Evolutionary conservation across 257 asterid species (phyloP), one percentile per base, ranked within the genome.

Genomic region (Przewalskia tangutica): DNA sequence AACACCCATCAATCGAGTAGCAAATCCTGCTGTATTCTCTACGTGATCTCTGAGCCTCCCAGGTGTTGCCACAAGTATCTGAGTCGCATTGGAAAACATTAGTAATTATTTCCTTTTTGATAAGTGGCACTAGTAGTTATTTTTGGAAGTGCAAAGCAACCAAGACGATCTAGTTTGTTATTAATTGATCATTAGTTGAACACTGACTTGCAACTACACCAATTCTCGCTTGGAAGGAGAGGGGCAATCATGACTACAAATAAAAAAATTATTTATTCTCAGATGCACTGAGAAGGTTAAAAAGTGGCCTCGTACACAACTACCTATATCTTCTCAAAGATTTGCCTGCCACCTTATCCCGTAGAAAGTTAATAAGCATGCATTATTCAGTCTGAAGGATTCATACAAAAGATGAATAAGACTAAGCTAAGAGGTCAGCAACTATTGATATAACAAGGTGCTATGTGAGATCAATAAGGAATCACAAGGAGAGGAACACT

Each of bases 61-160:
- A 81, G 99, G 99, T 51, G 99, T 96, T 4, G 99, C 99, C 85
- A 96, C 98, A 62, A 96, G 97, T 85, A 96, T 94, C 99, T 95
- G 93, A 78, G 50, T 71, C 4, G 64, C 86, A 83, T 53, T 68
- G 76, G 84, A 14, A 79, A 64, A 77, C 42, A 11, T 42, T 36
- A 80, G 6, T 59, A 34, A 51, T 38, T 60, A 63, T 23, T 58
- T 50, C 80, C 4, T 50, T 23, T 50, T 75, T 75, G 80, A 50
- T 7, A 75, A 71, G 62, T 50, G 62, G 11, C 11, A 13, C 13
- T 7, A 73, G 80, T 75, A 75, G 62, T 50, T 75, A 50, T 27
- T 50, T 48, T 51, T 27, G 80, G 80, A 50, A 68, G 46, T 50
- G 27, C 20, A 48, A 46, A 73, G 79, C 79, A 73, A 73, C 62